Conservation (phyloP, 805 yeast species). For the Suhomyces sp. region DNA sequence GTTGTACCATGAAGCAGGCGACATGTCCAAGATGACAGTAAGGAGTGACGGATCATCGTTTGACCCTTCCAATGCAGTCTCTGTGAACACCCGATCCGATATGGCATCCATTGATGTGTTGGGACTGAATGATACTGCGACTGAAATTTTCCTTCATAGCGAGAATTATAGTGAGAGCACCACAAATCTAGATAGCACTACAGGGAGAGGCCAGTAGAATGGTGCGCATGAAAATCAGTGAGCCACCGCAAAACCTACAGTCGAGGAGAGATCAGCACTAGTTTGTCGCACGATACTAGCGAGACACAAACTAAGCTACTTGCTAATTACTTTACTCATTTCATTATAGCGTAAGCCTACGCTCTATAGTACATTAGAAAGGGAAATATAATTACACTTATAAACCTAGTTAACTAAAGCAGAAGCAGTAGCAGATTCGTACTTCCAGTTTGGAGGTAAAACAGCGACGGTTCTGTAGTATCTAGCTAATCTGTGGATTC, state of each 20-base stretch:
- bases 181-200: neutral
- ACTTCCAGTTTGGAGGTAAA: constrained; percentile 99
- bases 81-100: constrained; percentile 55
- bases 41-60: constrained; percentile 67
- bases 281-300: too few species aligned
- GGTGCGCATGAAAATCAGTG: neutral
- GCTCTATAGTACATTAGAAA: constrained; percentile 7
- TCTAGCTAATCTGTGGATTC: constrained; percentile 99
- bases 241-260: neutral
- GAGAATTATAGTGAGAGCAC: neutral
- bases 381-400: constrained; percentile 3
- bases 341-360: neutral
- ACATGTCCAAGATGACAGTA: constrained; percentile 73
- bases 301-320: neutral
- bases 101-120: constrained; percentile 57
- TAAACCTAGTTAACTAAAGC: constrained; percentile 91
- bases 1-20: constrained; percentile 65
- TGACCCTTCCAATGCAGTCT: constrained; percentile 24
- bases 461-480: constrained; percentile 99
- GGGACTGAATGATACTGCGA: neutral
- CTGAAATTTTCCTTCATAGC: neutral
- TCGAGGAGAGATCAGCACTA: too few species aligned
- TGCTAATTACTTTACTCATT: too few species aligned
- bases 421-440: constrained; percentile 99
- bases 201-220: neutral